Evolutionary conservation across 306 rosid species (phyloP), one percentile per base, ranked within the genome.

Genomic region (Begonia loranthoides): DNA sequence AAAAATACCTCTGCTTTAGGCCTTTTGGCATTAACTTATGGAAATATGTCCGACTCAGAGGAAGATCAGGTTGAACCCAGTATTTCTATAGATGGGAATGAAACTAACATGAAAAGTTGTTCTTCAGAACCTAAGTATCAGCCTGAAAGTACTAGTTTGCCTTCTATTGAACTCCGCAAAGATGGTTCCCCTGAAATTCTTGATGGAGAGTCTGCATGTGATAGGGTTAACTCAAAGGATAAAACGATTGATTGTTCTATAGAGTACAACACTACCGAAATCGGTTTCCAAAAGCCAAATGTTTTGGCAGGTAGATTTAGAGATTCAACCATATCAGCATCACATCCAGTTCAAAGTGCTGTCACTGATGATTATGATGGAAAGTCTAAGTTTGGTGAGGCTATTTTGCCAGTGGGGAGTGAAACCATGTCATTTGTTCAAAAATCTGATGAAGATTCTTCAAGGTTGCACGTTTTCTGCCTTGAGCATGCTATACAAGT

Each of bases 391-490:
- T 67, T 71, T 56, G 64, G 64, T 48, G 64, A 79, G 55, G 24
- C 73, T 34, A 40, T 24, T 41, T 60, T 56, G 57, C 54, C 74
- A 41, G 55, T 57, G 47, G 77, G 60, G 66, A 73, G 52, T 51
- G 66, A 68, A 63, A 69, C 63, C 17, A 52, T 65, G 71, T 53
- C 73, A 8, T 60, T 78, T 64, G 62, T 50, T 64, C 80, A 82
- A 50, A 61, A 69, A 44, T 70, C 76, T 36, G 87, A 92, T 12
- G 82, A 80, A 45, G 96, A 92, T 65, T 80, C 94, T 15, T 80
- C 93, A 50, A 83, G 96, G 72, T 65, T 83, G 88, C 99, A 92
- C 75, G 88, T 92, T 41, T 92, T 92, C 66, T 92, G 99, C 70
- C 86, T 86, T 33, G 99, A 87, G 76, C 99, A 92, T 73, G 99